Percentiles rank a stretch among this genome's conserved stretches.
Conservation (phyloP, 164 flowering plant genomes). For the Umbilicus rupestris region DNA sequence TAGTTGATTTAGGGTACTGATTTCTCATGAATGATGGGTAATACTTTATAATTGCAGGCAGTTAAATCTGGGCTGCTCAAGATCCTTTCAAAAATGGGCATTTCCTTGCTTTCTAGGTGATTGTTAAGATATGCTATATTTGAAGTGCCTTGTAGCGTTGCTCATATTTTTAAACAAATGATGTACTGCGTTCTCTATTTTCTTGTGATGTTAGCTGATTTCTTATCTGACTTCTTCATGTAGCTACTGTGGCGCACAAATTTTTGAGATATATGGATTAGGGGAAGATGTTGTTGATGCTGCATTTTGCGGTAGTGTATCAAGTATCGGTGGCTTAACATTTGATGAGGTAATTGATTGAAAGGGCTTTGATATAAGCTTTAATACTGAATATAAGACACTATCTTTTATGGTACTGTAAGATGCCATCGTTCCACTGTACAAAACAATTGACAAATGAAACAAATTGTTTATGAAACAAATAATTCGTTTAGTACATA, state of each 20-base stretch:
- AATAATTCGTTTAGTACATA: background rate
- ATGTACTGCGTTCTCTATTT: background rate
- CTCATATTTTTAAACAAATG: background rate
- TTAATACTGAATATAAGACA: background rate
- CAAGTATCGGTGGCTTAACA: slow-evolving; percentile 81
- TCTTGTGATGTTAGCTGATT: background rate
- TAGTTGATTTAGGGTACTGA: background rate
- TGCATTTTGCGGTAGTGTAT: slow-evolving; percentile 85
- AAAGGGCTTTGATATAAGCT: background rate
- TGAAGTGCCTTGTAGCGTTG: background rate
- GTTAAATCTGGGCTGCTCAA: slow-evolving; percentile 86
- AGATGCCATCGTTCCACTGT: background rate
- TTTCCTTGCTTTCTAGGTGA: slow-evolving; percentile 95
- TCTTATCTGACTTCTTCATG: slow-evolving; percentile 14
- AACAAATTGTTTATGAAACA: background rate
- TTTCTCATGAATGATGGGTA: background rate
- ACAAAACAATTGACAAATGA: background rate
- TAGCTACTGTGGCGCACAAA: slow-evolving; percentile 99
- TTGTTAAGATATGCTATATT: background rate
- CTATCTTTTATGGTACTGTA: background rate
- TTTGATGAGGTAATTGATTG: slow-evolving; percentile 69
- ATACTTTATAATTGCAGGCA: slow-evolving; percentile 45
- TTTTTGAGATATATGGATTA: slow-evolving; percentile 94
- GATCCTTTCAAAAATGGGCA: slow-evolving; percentile 98
- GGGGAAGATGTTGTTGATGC: slow-evolving; percentile 85